These are phyloP conservation scores for Glonium stellatum DNA, from an alignment of 495 filamentous ascomycete genomes.

Conservation along the genomic window DNA sequence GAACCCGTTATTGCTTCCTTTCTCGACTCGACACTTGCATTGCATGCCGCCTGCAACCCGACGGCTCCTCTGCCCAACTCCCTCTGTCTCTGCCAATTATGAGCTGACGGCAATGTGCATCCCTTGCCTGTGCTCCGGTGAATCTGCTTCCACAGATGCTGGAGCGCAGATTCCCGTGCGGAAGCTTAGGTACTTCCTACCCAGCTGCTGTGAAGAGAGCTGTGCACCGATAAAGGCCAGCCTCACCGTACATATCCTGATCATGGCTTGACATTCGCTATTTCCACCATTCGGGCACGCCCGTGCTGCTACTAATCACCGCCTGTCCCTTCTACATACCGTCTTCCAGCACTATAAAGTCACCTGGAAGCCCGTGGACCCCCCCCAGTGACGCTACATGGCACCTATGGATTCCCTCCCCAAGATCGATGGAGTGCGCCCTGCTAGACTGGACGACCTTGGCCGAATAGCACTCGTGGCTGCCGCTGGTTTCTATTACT, in stretches of 20 bases:
- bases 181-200: neutral
- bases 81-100: neutral
- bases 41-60: too few relatives aligned
- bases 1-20: too few relatives aligned
- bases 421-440: conserved; percentile 15
- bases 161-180: neutral
- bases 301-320: too few relatives aligned
- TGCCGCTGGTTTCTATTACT: conserved; percentile 23
- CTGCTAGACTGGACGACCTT: conserved; percentile 18
- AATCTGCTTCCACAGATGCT: neutral
- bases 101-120: neutral
- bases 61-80: too few relatives aligned
- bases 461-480: conserved; percentile 21
- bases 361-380: neutral
- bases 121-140: neutral
- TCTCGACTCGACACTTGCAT: too few relatives aligned
- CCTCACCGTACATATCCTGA: too few relatives aligned
- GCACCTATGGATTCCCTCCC: conserved; percentile 2
- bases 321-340: too few relatives aligned
- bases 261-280: too few relatives aligned
- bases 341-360: too few relatives aligned
- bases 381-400: neutral
- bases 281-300: too few relatives aligned
- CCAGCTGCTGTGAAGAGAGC: neutral
- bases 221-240: neutral